These are phyloP conservation scores for Cercospora janseana DNA, from an alignment of 2,329 filamentous ascomycete genomes.

Conservation along the genomic window DNA sequence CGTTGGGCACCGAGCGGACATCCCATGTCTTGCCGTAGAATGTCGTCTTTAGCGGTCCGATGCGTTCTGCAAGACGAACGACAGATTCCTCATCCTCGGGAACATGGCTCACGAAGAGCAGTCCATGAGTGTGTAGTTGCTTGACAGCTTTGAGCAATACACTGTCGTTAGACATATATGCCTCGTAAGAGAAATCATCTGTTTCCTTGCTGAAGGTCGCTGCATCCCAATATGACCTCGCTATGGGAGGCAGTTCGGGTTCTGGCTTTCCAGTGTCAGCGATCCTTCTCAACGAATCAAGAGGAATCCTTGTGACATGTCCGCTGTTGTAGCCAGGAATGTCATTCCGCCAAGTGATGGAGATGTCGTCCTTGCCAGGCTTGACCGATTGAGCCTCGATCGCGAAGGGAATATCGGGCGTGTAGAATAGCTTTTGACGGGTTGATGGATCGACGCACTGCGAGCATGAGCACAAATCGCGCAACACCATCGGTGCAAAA, in stretches of 20 bases:
- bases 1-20: constrained; percentile 74
- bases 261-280: constrained; percentile 1
- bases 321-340: constrained; percentile 45
- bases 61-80: constrained; percentile 64
- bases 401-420: constrained; percentile 58
- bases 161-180: constrained; percentile 63
- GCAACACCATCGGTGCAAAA: constrained; percentile 42
- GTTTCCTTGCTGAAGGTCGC: constrained; percentile 50
- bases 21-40: constrained; percentile 93
- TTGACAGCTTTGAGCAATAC: constrained; percentile 62
- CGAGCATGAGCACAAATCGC: constrained; percentile 60
- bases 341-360: constrained; percentile 62
- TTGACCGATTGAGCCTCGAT: constrained; percentile 44
- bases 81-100: constrained; percentile 58
- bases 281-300: constrained; percentile 7
- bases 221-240: constrained; percentile 44
- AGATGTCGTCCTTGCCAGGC: constrained; percentile 29
- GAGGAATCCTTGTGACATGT: constrained; percentile 42
- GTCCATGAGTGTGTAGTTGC: constrained; percentile 64
- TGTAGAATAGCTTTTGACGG: constrained; percentile 63
- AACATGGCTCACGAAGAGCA: constrained; percentile 74
- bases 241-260: neutral
- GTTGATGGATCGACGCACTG: constrained; percentile 58
- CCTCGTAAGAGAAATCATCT: constrained; percentile 63
- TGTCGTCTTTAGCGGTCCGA: constrained; percentile 77